Evolutionary conservation across 2,329 filamentous ascomycete genomes (phyloP).

Genomic region (Penicillium sp.): DNA sequence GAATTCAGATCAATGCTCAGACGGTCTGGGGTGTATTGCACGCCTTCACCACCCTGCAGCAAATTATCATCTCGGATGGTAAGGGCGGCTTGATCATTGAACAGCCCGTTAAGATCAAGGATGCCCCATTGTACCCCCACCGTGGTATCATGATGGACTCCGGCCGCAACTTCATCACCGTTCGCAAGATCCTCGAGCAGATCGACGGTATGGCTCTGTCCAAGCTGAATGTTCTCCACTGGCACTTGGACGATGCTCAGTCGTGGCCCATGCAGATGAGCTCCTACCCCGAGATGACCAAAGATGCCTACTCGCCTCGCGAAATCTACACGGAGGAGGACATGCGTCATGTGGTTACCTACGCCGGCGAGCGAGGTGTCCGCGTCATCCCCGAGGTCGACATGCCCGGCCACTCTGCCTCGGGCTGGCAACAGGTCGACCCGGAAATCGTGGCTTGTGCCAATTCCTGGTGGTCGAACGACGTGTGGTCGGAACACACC

Average conservation of each 20-base stretch:
- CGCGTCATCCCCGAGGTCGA: constrained; percentile 62
- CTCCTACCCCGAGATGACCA: constrained; percentile 53
- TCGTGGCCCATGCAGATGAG: constrained; percentile 56
- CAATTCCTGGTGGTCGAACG: constrained; percentile 62
- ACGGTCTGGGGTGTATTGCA: constrained; percentile 58
- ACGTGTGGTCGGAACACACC: constrained; percentile 55
- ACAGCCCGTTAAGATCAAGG: constrained; percentile 53
- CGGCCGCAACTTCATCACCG: constrained; percentile 55
- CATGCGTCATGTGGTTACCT: constrained; percentile 49
- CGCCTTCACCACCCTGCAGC: constrained; percentile 59
- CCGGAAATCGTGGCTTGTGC: constrained; percentile 57
- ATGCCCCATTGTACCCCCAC: constrained; percentile 54
- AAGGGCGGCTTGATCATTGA: constrained; percentile 50
- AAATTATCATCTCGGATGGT: constrained; percentile 53
- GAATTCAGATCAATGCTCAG: constrained; percentile 50
- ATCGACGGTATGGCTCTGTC: constrained; percentile 56
- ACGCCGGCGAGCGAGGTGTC: constrained; percentile 57
- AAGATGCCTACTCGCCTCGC: constrained; percentile 54
- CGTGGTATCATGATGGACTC: constrained; percentile 58
- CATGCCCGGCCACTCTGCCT: constrained; percentile 60
- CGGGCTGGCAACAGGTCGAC: constrained; percentile 59
- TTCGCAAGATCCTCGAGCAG: constrained; percentile 55
- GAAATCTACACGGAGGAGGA: constrained; percentile 49
- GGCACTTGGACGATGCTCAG: constrained; percentile 57
- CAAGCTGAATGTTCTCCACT: constrained; percentile 60